Evolutionary conservation across 2,329 filamentous ascomycete genomes (phyloP).

Genomic region (Cladosporium sp.): DNA sequence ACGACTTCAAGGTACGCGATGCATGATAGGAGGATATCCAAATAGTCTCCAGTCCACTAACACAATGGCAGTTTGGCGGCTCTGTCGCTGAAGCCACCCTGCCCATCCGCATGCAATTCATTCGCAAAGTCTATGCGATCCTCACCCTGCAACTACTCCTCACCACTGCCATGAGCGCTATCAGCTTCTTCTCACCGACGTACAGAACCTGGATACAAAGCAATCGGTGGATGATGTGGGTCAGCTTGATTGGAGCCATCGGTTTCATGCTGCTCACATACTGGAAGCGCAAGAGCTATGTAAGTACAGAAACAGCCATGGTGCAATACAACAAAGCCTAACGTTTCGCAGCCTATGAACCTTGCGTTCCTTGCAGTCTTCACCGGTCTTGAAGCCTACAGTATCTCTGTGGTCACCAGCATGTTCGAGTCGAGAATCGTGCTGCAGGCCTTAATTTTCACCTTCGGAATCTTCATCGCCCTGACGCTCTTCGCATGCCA

Average conservation of each 20-base stretch:
- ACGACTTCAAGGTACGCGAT: conserved; percentile 80
- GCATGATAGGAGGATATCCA: too few species aligned
- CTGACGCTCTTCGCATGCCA: conserved; percentile 85
- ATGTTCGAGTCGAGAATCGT: conserved; percentile 82
- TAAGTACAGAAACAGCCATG: not conserved
- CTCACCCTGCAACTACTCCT: conserved; percentile 89
- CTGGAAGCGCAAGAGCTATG: conserved; percentile 81
- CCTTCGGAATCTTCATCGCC: conserved; percentile 60
- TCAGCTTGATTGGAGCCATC: conserved; percentile 78
- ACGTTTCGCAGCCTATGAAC: conserved; percentile 66
- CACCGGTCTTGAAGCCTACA: conserved; percentile 88
- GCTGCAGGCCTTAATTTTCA: conserved; percentile 83
- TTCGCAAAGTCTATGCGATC: conserved; percentile 88
- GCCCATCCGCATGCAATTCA: conserved; percentile 79
- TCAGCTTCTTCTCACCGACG: conserved; percentile 75
- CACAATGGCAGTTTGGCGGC: conserved; percentile 68
- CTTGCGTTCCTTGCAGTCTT: conserved; percentile 87
- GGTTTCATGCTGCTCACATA: conserved; percentile 81
- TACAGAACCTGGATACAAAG: conserved; percentile 86
- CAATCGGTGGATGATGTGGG: conserved; percentile 78
- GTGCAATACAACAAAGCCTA: not conserved
- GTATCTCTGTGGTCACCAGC: conserved; percentile 84
- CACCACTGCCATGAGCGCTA: conserved; percentile 71
- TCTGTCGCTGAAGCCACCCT: conserved; percentile 89
- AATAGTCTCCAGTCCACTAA: conserved; percentile 16